These are phyloP conservation scores for Trichoderma simmonsii DNA, from an alignment of 2,329 filamentous ascomycete genomes.

Conservation along the genomic window DNA sequence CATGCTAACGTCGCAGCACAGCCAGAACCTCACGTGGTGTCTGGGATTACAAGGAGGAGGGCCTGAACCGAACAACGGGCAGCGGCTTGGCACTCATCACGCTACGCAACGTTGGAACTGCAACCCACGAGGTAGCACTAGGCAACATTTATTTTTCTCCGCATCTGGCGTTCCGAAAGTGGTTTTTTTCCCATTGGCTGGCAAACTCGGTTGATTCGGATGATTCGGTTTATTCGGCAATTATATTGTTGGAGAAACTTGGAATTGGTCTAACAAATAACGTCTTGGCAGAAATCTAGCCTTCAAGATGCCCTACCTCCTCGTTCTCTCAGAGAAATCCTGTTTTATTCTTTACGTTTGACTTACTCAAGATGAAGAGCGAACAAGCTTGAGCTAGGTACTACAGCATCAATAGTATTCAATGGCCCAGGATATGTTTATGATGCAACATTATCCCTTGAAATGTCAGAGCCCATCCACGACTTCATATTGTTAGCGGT, in stretches of 20 bases:
- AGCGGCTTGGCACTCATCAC: neutral
- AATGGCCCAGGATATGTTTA: neutral
- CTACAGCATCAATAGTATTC: neutral
- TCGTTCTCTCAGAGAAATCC: neutral
- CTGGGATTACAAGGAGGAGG: neutral
- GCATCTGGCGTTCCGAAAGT: neutral
- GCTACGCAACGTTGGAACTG: conserved; percentile 31
- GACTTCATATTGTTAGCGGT: neutral
- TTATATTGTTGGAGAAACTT: neutral
- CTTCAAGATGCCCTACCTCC: neutral
- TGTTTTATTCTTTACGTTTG: neutral
- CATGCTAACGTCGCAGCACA: neutral
- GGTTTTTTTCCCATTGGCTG: neutral
- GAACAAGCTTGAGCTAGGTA: neutral
- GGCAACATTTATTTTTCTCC: neutral
- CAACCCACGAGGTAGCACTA: neutral
- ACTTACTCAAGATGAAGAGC: neutral
- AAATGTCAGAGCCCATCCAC: neutral
- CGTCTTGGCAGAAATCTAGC: neutral
- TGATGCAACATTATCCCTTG: neutral
- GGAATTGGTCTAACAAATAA: neutral
- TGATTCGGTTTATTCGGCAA: neutral
- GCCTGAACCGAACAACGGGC: neutral
- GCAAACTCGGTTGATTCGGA: neutral
- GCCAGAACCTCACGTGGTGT: neutral